Conservation (phyloP, 495 filamentous ascomycete species). For the Annulohypoxylon stygium region DNA sequence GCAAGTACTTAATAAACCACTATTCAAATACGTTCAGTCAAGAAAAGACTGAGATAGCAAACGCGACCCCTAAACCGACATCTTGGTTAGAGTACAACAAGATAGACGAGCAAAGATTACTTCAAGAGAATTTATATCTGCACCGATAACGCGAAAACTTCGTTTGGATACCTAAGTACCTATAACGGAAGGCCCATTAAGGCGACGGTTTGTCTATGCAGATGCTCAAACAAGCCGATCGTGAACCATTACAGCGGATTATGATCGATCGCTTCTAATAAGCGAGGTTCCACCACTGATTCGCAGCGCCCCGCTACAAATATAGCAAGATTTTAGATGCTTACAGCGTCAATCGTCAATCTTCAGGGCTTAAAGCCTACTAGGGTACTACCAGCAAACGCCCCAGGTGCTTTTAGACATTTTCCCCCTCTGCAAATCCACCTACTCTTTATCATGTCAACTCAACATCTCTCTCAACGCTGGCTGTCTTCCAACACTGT, state of each 20-base stretch:
- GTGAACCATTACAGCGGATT: not conserved
- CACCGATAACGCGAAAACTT: not conserved
- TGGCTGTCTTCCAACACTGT: constrained; percentile 72
- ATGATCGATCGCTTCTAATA: constrained; percentile 1
- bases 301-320: not conserved
- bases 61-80: too few species aligned
- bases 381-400: constrained; percentile 56
- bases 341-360: not conserved
- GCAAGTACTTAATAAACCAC: too few species aligned
- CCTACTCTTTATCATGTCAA: constrained; percentile 67
- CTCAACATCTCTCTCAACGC: constrained; percentile 73
- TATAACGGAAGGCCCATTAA: not conserved
- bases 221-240: not conserved
- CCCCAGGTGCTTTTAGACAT: constrained; percentile 50
- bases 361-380: constrained; percentile 41
- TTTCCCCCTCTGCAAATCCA: constrained; percentile 55
- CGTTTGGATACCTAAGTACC: not conserved
- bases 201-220: constrained; percentile 10
- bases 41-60: too few species aligned
- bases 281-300: not conserved
- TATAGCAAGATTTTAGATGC: not conserved
- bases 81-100: too few species aligned
- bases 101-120: not conserved
- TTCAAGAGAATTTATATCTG: constrained; percentile 2
- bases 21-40: too few species aligned